These are phyloP conservation scores for Fusarium sp. DNA, from an alignment of 2,329 filamentous ascomycete genomes.

Conservation along the genomic window DNA sequence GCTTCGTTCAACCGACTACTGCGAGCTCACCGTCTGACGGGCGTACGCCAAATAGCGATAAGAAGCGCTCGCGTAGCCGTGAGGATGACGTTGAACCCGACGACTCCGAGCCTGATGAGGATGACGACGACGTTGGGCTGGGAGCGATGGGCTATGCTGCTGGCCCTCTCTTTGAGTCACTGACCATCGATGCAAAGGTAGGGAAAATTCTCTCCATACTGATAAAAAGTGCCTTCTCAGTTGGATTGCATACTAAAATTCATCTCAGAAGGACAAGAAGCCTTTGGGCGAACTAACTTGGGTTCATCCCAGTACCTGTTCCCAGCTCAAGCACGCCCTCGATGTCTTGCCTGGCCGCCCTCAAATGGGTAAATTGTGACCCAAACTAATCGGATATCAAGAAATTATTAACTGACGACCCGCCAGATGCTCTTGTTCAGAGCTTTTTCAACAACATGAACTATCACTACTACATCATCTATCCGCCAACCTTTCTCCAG, in stretches of 20 bases:
- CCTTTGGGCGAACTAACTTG: conserved; percentile 23
- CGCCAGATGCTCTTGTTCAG: conserved; percentile 46
- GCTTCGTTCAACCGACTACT: conserved; percentile 41
- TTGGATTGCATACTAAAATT: neutral
- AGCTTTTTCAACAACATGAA: conserved; percentile 49
- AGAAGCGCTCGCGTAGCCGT: conserved; percentile 38
- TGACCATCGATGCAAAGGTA: conserved; percentile 39
- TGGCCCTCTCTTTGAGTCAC: conserved; percentile 43
- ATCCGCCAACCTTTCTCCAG: conserved; percentile 45
- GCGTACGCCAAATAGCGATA: conserved; percentile 10
- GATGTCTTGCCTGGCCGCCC: conserved; percentile 43
- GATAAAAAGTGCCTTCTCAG: rapidly evolving
- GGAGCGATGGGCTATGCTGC: conserved; percentile 47
- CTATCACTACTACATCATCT: conserved; percentile 50
- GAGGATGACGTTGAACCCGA: conserved; percentile 28
- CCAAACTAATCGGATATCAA: too few relatives aligned
- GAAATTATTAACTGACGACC: neutral
- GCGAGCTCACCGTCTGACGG: conserved; percentile 25
- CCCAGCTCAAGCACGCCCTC: conserved; percentile 45
- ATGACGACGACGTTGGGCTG: conserved; percentile 42
- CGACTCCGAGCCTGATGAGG: conserved; percentile 33
- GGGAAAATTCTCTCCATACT: neutral
- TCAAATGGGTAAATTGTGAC: conserved; percentile 43
- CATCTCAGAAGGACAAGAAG: conserved; percentile 20
- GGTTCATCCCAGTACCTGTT: conserved; percentile 34